phyloP scores from a whole-genome alignment of 2,329 filamentous ascomycete genomes.

The Alternaria brassicicola region DNA sequence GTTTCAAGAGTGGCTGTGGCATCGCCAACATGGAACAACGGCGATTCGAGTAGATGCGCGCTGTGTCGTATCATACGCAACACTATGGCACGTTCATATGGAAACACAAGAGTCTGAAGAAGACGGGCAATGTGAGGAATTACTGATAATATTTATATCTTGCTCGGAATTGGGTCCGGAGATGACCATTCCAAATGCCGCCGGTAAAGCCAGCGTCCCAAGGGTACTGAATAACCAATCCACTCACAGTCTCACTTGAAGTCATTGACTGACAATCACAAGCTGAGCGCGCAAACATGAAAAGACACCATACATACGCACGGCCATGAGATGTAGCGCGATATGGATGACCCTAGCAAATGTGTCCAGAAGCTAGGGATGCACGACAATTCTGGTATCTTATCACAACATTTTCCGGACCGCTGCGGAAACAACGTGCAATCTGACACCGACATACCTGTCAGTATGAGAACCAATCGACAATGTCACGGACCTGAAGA shows the following conservation, averaged over 20 bases:
- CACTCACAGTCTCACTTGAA: not conserved
- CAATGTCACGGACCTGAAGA: constrained; percentile 1
- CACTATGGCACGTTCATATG: too few species aligned
- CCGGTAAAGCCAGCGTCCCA: too few species aligned
- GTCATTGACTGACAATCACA: not conserved
- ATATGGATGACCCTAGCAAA: not conserved
- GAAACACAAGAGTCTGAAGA: too few species aligned
- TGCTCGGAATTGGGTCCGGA: too few species aligned
- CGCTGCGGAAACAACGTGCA: not conserved
- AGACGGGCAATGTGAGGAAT: too few species aligned
- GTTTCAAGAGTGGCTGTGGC: not conserved
- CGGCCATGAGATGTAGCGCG: not conserved
- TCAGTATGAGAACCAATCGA: not conserved
- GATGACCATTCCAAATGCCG: too few species aligned
- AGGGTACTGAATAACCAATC: not conserved
- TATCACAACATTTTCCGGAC: not conserved
- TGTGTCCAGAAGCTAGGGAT: not conserved
- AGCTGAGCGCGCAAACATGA: not conserved
- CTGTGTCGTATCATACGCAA: not conserved
- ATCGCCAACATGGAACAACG: not conserved
- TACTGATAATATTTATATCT: too few species aligned
- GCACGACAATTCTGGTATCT: not conserved
- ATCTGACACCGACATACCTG: not conserved
- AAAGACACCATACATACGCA: not conserved
- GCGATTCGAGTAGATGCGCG: not conserved